Evolutionary conservation across 2,329 filamentous ascomycete genomes (phyloP).

Genomic region (Venturia carpophila): DNA sequence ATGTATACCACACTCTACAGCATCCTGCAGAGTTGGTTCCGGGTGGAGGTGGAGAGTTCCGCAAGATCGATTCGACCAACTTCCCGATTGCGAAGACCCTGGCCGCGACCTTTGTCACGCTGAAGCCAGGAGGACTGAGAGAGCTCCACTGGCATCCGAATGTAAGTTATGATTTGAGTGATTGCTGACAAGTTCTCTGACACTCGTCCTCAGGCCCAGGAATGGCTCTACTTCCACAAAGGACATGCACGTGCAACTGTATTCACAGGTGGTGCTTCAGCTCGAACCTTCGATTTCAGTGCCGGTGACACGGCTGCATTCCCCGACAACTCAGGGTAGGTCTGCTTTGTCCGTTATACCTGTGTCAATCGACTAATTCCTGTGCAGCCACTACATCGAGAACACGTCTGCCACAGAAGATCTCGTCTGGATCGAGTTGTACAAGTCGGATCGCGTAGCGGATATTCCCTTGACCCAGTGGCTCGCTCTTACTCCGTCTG

Average conservation of each 20-base stretch:
- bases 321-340: constrained; percentile 53
- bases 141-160: constrained; percentile 67
- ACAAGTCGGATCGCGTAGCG: constrained; percentile 58
- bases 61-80: constrained; percentile 58
- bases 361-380: not conserved
- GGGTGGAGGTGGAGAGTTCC: constrained; percentile 53
- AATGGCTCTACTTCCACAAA: constrained; percentile 64
- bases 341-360: constrained; percentile 16
- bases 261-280: constrained; percentile 53
- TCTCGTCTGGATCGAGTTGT: constrained; percentile 61
- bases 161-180: constrained; percentile 31
- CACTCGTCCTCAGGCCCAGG: constrained; percentile 45
- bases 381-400: constrained; percentile 54
- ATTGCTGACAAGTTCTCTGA: constrained; percentile 3
- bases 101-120: constrained; percentile 55
- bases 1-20: constrained; percentile 52
- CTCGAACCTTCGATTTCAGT: constrained; percentile 59
- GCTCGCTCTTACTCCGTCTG: constrained; percentile 58
- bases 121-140: constrained; percentile 55
- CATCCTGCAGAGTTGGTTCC: constrained; percentile 51
- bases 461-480: constrained; percentile 62
- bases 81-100: constrained; percentile 60
- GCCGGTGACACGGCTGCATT: constrained; percentile 62
- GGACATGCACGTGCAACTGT: constrained; percentile 55
- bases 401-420: constrained; percentile 58